Percentiles rank a stretch among this genome's conserved stretches.
These are phyloP conservation scores for Trichoderma koningii DNA, from an alignment of 2,329 filamentous ascomycete genomes.

Conservation along the genomic window DNA sequence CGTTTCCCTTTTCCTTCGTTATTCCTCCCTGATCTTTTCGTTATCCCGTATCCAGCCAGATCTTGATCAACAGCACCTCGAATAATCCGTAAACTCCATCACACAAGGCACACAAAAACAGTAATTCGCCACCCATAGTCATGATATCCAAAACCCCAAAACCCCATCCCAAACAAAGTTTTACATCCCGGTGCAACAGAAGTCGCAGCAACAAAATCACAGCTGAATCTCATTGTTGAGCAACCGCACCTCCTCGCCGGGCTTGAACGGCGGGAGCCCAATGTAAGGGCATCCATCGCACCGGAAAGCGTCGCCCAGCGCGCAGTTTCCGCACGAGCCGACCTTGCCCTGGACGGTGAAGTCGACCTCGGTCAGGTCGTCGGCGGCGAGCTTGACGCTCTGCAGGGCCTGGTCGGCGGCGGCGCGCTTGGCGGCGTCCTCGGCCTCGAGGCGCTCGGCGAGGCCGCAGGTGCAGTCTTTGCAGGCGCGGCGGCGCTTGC, in stretches of 20 bases:
- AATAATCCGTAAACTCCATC: slow-evolving; percentile 12
- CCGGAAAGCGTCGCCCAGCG: slow-evolving; percentile 85
- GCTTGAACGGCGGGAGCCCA: slow-evolving; percentile 93
- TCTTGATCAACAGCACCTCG: slow-evolving; percentile 9
- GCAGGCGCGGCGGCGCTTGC: slow-evolving; percentile 88
- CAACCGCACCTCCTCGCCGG: slow-evolving; percentile 88
- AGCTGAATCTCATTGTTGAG: slow-evolving; percentile 85
- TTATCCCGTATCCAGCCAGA: slow-evolving; percentile 26
- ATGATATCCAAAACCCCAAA: slow-evolving; percentile 9
- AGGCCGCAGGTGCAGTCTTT: slow-evolving; percentile 98
- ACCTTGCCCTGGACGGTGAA: slow-evolving; percentile 98
- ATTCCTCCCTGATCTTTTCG: slow-evolving; percentile 1
- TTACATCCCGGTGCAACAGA: neutral
- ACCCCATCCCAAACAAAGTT: neutral
- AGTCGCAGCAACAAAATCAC: slow-evolving; percentile 43
- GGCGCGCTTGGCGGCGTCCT: slow-evolving; percentile 73
- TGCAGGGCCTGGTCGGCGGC: slow-evolving; percentile 67
- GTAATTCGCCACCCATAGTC: slow-evolving; percentile 15
- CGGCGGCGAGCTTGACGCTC: slow-evolving; percentile 68
- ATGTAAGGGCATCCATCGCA: slow-evolving; percentile 78
- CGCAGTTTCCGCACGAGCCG: slow-evolving; percentile 91
- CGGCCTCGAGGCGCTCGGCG: slow-evolving; percentile 79
- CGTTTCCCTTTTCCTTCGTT: neutral
- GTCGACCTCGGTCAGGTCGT: slow-evolving; percentile 84
- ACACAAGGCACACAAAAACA: slow-evolving; percentile 5